Conservation (phyloP, 2,329 filamentous ascomycete species). For the Alternaria incomplexa region DNA sequence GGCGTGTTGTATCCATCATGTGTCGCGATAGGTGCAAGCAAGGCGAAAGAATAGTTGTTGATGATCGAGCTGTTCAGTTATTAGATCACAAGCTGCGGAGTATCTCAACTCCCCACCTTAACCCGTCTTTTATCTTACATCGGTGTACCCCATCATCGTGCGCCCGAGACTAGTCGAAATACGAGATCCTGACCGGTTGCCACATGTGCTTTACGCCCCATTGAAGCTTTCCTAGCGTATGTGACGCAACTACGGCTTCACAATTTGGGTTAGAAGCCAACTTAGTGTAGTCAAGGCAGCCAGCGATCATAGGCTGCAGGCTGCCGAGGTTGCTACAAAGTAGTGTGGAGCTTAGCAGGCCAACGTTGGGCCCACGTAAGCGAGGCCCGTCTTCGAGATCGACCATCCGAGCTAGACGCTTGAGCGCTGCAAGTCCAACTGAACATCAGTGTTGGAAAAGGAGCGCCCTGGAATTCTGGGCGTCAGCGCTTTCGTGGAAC, state of each 20-base stretch:
- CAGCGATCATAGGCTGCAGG: not conserved
- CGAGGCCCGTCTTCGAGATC: not conserved
- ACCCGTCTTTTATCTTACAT: not conserved
- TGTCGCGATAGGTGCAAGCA: not conserved
- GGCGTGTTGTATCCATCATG: not conserved
- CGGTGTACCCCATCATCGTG: not conserved
- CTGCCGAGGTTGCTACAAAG: not conserved
- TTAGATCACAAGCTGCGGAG: not conserved
- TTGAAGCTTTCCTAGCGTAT: not conserved
- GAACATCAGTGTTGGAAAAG: not conserved
- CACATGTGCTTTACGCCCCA: not conserved
- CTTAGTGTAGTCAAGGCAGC: not conserved
- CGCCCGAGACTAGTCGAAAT: not conserved
- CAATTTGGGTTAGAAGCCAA: not conserved
- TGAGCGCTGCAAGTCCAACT: not conserved
- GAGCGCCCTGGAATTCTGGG: not conserved
- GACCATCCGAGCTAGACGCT: not conserved
- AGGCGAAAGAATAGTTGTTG: not conserved
- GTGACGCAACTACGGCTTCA: not conserved
- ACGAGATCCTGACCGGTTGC: not conserved
- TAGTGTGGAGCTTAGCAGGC: not conserved
- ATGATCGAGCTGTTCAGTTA: not conserved
- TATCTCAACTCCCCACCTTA: not conserved
- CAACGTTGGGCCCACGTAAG: not conserved
- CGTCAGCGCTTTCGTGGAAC: not conserved